phyloP scores from a whole-genome alignment of 1,139 yeast species.

The Yamadazyma sp. region DNA sequence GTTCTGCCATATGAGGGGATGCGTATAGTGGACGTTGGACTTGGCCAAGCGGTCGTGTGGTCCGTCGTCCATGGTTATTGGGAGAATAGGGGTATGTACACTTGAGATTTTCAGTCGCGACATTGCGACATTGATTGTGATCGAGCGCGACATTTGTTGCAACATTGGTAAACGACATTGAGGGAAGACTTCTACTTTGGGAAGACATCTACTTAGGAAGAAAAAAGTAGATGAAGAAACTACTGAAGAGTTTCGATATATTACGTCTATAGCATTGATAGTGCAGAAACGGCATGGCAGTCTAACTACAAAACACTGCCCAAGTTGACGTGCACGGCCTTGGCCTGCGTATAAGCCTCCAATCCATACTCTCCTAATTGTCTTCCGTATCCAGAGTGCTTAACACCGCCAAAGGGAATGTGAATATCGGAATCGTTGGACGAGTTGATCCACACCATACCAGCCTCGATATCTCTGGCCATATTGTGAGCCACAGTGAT shows the following conservation, averaged over 20 bases:
- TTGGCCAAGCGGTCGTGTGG: neutral
- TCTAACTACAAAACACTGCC: constrained; percentile 24
- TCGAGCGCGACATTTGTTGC: neutral
- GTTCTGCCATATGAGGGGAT: neutral
- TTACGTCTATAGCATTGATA: no score
- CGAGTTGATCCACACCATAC: constrained; percentile 62
- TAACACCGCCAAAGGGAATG: constrained; percentile 78
- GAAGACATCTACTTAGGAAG: neutral
- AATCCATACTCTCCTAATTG: constrained; percentile 87
- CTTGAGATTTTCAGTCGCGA: no score
- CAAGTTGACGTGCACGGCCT: constrained; percentile 72
- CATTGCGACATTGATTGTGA: neutral
- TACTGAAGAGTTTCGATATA: no score
- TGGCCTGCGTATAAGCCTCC: constrained; percentile 71
- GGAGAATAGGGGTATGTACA: neutral
- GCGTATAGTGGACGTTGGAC: neutral
- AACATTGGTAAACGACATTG: neutral
- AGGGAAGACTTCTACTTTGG: no score
- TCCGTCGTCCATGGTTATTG: neutral
- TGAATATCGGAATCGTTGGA: constrained; percentile 76
- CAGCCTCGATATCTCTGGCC: constrained; percentile 49
- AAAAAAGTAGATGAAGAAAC: no score
- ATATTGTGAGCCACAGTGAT: constrained; percentile 42
- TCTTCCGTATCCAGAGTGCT: constrained; percentile 84
- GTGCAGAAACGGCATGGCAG: neutral